Evolutionary conservation across 179 eudicot genomes (phyloP).

Genomic region (Heliamphora pulchella): DNA sequence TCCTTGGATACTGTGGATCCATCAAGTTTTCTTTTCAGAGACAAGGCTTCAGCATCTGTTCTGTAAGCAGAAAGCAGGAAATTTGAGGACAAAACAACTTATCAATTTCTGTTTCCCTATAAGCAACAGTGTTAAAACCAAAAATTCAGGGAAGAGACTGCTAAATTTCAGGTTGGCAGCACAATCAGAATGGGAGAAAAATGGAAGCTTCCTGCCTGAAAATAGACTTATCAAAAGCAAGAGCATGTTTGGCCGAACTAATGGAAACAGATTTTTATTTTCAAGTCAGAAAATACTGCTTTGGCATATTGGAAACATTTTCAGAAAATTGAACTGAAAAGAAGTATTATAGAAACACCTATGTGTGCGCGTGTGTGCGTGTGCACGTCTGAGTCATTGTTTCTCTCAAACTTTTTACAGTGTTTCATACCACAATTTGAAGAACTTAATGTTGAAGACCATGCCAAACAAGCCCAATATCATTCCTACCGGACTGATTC

Average conservation of each 20-base stretch:
- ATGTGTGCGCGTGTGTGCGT: no score
- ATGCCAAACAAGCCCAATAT: neutral
- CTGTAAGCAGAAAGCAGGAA: conserved; percentile 41
- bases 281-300: neutral
- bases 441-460: neutral
- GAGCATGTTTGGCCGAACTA: neutral
- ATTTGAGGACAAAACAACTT: neutral
- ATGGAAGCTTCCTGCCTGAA: neutral
- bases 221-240: neutral
- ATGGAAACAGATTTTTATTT: neutral
- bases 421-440: neutral
- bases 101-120: neutral
- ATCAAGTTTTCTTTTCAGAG: conserved; percentile 58
- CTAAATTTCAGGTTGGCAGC: neutral
- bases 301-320: neutral
- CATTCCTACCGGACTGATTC: neutral
- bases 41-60: conserved; percentile 71
- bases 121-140: neutral
- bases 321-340: neutral
- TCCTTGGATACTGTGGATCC: conserved; percentile 40
- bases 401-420: neutral
- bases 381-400: neutral
- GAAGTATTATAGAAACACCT: neutral
- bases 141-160: neutral
- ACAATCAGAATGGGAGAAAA: neutral